phyloP scores from a whole-genome alignment of 163 green algal species.

The Prototheca stagnorum region DNA sequence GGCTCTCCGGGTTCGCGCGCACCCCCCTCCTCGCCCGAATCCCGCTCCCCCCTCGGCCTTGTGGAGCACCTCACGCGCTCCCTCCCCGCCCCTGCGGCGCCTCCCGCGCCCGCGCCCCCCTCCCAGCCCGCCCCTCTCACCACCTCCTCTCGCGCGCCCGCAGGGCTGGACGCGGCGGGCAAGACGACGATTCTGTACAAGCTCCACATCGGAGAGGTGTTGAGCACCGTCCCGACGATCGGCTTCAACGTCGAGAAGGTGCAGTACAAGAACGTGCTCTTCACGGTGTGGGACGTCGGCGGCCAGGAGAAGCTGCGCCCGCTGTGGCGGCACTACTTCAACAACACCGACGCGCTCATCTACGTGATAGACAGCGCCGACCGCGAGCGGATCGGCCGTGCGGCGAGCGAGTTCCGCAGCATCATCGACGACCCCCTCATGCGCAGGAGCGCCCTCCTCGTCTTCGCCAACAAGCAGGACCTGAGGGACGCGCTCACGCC shows the following conservation, averaged over 20 bases:
- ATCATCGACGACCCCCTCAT: conserved; percentile 81
- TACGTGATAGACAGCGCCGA: conserved; percentile 78
- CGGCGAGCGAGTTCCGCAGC: conserved; percentile 43
- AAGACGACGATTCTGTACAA: conserved; percentile 87
- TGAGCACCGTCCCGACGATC: conserved; percentile 93
- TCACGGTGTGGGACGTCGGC: conserved; percentile 97
- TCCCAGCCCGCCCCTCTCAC: too few relatives aligned
- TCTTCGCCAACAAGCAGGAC: conserved; percentile 76
- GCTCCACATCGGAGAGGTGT: conserved; percentile 73
- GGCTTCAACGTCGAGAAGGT: conserved; percentile 99
- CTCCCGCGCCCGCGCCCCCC: too few relatives aligned
- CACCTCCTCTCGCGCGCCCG: too few relatives aligned
- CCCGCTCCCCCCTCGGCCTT: too few relatives aligned
- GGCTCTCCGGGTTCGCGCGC: too few relatives aligned
- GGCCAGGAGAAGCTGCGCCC: conserved; percentile 93
- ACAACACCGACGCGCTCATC: conserved; percentile 64
- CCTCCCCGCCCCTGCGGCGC: too few relatives aligned
- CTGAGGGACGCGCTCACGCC: conserved; percentile 86
- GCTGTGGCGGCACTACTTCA: conserved; percentile 75
- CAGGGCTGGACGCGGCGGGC: conserved; percentile 61
- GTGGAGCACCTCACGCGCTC: too few relatives aligned
- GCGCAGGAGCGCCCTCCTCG: conserved; percentile 60
- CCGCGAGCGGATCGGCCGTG: conserved; percentile 46
- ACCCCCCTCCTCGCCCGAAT: too few relatives aligned
- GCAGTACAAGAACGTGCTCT: conserved; percentile 97